A percentile compares a stretch with the other conserved stretches of the same genome.
Conservation (phyloP, 768 basidiomycete genomes). For the Serpula lacrymans region DNA sequence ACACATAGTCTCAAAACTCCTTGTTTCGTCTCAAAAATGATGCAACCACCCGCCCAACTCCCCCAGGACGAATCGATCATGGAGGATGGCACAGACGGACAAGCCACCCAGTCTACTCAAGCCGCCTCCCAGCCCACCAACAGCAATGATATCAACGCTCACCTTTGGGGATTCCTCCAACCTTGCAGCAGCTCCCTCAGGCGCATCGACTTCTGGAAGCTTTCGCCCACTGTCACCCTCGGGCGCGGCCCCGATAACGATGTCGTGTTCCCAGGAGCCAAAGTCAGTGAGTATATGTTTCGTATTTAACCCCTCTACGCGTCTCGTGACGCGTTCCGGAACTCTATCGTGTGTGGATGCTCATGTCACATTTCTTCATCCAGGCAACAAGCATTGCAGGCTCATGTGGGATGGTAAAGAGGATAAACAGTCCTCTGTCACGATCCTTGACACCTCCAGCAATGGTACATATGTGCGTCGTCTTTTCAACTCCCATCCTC, state of each 20-base stretch:
- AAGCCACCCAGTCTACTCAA: slow-evolving; percentile 40
- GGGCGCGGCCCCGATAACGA: slow-evolving; percentile 53
- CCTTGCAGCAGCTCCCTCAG: slow-evolving; percentile 52
- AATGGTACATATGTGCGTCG: slow-evolving; percentile 42
- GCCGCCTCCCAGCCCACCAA: slow-evolving; percentile 24
- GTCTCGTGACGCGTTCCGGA: slow-evolving; percentile 11
- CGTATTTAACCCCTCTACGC: slow-evolving; percentile 6
- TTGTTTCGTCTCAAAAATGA: neutral
- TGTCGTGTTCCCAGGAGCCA: slow-evolving; percentile 63
- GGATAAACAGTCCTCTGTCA: slow-evolving; percentile 28
- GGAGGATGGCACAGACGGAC: slow-evolving; percentile 34
- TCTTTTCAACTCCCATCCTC: slow-evolving; percentile 13
- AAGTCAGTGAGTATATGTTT: slow-evolving; percentile 56
- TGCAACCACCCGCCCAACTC: slow-evolving; percentile 4
- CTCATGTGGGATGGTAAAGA: slow-evolving; percentile 34
- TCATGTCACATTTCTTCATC: slow-evolving; percentile 12
- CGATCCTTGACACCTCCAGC: slow-evolving; percentile 33
- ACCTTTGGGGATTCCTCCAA: slow-evolving; percentile 71
- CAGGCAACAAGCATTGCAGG: slow-evolving; percentile 38
- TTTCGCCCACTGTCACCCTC: slow-evolving; percentile 44
- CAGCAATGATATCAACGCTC: slow-evolving; percentile 15
- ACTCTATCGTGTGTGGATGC: slow-evolving; percentile 17
- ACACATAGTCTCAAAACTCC: neutral
- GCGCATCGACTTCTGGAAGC: slow-evolving; percentile 62
- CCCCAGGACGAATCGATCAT: slow-evolving; percentile 21